These are phyloP conservation scores for Edaphochlamys debaryana DNA, from an alignment of 139 green algal genomes.

Conservation along the genomic window DNA sequence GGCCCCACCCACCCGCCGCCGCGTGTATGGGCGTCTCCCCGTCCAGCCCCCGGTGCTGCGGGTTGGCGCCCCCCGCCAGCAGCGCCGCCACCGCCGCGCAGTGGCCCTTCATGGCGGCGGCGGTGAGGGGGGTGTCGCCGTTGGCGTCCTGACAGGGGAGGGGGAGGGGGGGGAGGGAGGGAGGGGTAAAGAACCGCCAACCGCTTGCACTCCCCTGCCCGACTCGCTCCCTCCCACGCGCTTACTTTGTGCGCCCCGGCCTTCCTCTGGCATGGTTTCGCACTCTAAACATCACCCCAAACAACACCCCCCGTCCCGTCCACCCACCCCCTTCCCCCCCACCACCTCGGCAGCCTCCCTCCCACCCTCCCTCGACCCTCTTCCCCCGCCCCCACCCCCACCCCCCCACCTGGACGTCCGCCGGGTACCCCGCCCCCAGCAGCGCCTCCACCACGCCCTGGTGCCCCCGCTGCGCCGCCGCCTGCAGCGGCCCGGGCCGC, in stretches of 20 bases:
- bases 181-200: too few relatives aligned
- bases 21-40: conserved; percentile 19
- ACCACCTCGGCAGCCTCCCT: too few relatives aligned
- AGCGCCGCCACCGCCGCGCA: background rate
- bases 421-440: conserved; percentile 23
- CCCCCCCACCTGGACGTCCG: conserved; percentile 11
- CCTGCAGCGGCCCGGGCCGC: background rate
- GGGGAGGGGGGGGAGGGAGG: background rate
- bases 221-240: too few relatives aligned
- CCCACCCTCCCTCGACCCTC: too few relatives aligned
- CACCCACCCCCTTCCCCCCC: too few relatives aligned
- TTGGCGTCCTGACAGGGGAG: background rate
- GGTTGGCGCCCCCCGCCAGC: conserved; percentile 5
- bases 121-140: background rate
- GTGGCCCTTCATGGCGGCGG: background rate
- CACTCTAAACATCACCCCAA: too few relatives aligned
- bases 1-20: too few relatives aligned
- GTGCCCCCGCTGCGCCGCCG: background rate
- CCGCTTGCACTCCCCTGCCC: too few relatives aligned
- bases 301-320: too few relatives aligned
- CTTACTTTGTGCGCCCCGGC: too few relatives aligned
- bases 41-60: conserved; percentile 3
- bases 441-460: background rate
- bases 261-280: too few relatives aligned
- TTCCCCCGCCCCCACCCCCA: background rate